Conservation (phyloP, 352 stramenopile genomes). For the Phytophthora crassamura region DNA sequence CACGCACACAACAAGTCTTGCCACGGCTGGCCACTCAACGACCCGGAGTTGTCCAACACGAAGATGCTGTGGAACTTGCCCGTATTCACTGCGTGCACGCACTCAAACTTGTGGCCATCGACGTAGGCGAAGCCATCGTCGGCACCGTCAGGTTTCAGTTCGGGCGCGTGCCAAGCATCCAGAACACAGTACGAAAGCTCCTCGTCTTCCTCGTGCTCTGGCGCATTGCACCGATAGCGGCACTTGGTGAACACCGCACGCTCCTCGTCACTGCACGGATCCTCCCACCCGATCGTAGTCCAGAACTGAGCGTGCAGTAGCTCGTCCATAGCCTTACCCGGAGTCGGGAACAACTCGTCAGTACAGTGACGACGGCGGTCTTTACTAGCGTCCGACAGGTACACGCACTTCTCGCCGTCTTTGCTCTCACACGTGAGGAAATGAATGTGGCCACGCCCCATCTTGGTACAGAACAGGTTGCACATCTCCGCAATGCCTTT, state of each 20-base stretch:
- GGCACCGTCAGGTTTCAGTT: slow-evolving; percentile 49
- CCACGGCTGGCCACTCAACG: slow-evolving; percentile 47
- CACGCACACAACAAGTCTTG: slow-evolving; percentile 28
- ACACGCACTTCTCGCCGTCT: slow-evolving; percentile 31
- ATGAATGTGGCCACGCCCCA: slow-evolving; percentile 46
- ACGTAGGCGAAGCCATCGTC: slow-evolving; percentile 38
- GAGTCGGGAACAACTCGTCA: slow-evolving; percentile 26
- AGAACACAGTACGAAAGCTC: slow-evolving; percentile 36
- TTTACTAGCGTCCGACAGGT: slow-evolving; percentile 15
- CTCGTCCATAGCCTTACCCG: slow-evolving; percentile 41
- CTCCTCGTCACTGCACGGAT: slow-evolving; percentile 43
- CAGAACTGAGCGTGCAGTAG: slow-evolving; percentile 51
- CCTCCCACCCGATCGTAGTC: slow-evolving; percentile 45
- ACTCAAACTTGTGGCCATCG: slow-evolving; percentile 46
- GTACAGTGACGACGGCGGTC: slow-evolving; percentile 46
- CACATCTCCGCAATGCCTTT: slow-evolving; percentile 51
- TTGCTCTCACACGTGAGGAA: slow-evolving; percentile 36
- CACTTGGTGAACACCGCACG: slow-evolving; percentile 39
- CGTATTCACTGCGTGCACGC: slow-evolving; percentile 29
- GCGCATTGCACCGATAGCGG: slow-evolving; percentile 42
- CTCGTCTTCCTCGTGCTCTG: slow-evolving; percentile 34
- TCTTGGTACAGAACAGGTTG: slow-evolving; percentile 47
- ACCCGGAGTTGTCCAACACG: slow-evolving; percentile 49
- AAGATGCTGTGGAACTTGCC: slow-evolving; percentile 49
- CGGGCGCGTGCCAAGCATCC: slow-evolving; percentile 41